Base-by-base conservation (phyloP, 352 stramenopile species). In the Aphanomyces astaci region DNA sequence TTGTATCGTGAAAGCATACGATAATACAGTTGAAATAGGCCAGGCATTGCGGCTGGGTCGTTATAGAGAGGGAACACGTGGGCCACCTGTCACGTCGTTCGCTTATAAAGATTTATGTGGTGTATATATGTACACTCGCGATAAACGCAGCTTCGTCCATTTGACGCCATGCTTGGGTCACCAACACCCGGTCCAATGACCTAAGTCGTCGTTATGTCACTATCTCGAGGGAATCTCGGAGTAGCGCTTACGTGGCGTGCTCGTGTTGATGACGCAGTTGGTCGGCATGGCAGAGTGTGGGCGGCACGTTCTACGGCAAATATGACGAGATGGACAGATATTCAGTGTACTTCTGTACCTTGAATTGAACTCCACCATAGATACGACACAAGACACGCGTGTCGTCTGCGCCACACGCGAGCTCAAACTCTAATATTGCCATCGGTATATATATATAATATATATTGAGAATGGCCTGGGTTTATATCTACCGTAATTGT, bases 321-420 rank as follows among this genome's bases (percentile, higher is more conserved):
- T 27, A 10, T 27, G n/a, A n/a, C n/a, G n/a, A n/a, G n/a, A n/a
- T n/a, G 39, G 39, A 46, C 17, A 46, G 39, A 17, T 17, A 17
- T 46, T 17, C 39, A 46, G 17, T 53, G 45, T 9, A 53, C n/a
- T 15, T 7, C 36, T 43, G 36, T 43, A 68, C 62, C 36, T 68
- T 68, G 39, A 43, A 68, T 24, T 13, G 2, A 4, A 68, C 22
- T 11, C 30, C 43, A n/a, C 62, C 22, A 31, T 68, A 68, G n/a
- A 68, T 60, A 28, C 22, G 3, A 2, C 25, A 25, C 2, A 68
- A 15, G 30, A 68, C 19, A 13, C 3, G 25, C 7, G 40, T 27
- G 13, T 45, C 49, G n/a, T 68, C 51, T 7, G n/a, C 25, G n/a
- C 51, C 51, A 36, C 51, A 59, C 51, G 51, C 51, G 7, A 15